Evolutionary conservation across 768 basidiomycete species (phyloP).

Genomic region (Boletus insuetus): DNA sequence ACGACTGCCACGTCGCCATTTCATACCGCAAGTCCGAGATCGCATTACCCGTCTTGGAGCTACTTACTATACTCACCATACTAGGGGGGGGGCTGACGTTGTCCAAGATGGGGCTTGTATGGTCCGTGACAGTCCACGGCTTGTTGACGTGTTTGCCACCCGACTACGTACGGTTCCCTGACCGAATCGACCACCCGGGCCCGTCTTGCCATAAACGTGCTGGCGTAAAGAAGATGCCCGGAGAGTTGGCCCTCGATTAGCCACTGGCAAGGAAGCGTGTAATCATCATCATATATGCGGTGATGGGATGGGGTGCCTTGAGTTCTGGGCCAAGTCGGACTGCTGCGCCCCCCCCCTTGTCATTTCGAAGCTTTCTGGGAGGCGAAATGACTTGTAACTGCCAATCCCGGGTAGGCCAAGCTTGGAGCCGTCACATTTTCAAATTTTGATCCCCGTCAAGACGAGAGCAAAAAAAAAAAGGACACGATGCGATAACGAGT

Average conservation of each 20-base stretch:
- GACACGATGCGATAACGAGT: not conserved
- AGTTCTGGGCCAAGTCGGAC: conserved; percentile 6
- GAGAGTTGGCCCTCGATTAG: conserved; percentile 10
- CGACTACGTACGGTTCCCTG: conserved; percentile 1
- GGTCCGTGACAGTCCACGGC: not conserved
- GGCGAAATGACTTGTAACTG: conserved; percentile 21
- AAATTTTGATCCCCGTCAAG: conserved; percentile 25
- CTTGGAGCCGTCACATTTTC: not conserved
- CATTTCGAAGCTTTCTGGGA: conserved; percentile 13
- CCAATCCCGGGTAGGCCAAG: conserved; percentile 1
- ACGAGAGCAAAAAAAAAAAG: not conserved
- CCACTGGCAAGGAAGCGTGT: conserved; percentile 1
- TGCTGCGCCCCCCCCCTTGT: conserved; percentile 7
- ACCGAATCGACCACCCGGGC: conserved; percentile 5
- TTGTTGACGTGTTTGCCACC: conserved; percentile 11
- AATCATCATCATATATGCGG: conserved; percentile 1
- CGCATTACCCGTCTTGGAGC: too few relatives aligned
- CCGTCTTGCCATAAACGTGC: conserved; percentile 10
- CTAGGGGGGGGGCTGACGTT: not conserved
- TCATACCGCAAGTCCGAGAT: too few relatives aligned
- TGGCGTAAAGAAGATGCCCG: conserved; percentile 19
- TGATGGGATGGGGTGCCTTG: conserved; percentile 14
- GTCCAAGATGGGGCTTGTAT: too few relatives aligned
- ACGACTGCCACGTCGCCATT: too few relatives aligned
- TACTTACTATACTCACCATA: too few relatives aligned